phyloP scores from a whole-genome alignment of 768 basidiomycete species.

The Filobasidium wieringae region DNA sequence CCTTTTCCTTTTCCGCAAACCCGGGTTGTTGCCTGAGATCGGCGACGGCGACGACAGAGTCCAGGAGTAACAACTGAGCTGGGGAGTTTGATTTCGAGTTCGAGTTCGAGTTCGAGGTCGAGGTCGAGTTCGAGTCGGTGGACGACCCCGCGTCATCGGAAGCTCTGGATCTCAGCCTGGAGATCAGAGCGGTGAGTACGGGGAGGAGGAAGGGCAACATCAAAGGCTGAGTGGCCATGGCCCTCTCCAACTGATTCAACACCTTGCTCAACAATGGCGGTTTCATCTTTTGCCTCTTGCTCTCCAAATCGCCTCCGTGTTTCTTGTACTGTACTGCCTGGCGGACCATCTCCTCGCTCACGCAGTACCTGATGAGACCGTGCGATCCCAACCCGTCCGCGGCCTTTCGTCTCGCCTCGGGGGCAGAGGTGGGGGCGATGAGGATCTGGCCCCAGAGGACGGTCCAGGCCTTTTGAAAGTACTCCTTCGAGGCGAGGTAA shows the following conservation, averaged over 20 bases:
- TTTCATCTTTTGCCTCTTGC: slow-evolving; percentile 40
- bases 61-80: slow-evolving; percentile 58
- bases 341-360: slow-evolving; percentile 53
- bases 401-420: slow-evolving; percentile 24
- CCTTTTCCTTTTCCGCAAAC: slow-evolving; percentile 83
- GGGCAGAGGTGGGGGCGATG: slow-evolving; percentile 17
- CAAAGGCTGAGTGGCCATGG: slow-evolving; percentile 59
- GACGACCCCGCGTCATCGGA: neutral
- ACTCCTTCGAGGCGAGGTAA: slow-evolving; percentile 17
- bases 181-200: slow-evolving; percentile 58
- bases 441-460: slow-evolving; percentile 34
- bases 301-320: slow-evolving; percentile 45
- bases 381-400: slow-evolving; percentile 32
- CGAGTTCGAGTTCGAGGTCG: slow-evolving; percentile 40
- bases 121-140: slow-evolving; percentile 27
- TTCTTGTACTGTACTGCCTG: slow-evolving; percentile 29
- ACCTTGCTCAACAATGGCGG: slow-evolving; percentile 54
- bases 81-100: slow-evolving; percentile 43
- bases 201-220: slow-evolving; percentile 69
- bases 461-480: slow-evolving; percentile 32
- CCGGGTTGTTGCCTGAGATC: slow-evolving; percentile 63
- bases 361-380: slow-evolving; percentile 53
- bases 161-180: slow-evolving; percentile 43
- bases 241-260: slow-evolving; percentile 53
- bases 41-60: slow-evolving; percentile 58